Evolutionary conservation across 768 basidiomycete species (phyloP).

Genomic region (Lactarius hengduanensis): DNA sequence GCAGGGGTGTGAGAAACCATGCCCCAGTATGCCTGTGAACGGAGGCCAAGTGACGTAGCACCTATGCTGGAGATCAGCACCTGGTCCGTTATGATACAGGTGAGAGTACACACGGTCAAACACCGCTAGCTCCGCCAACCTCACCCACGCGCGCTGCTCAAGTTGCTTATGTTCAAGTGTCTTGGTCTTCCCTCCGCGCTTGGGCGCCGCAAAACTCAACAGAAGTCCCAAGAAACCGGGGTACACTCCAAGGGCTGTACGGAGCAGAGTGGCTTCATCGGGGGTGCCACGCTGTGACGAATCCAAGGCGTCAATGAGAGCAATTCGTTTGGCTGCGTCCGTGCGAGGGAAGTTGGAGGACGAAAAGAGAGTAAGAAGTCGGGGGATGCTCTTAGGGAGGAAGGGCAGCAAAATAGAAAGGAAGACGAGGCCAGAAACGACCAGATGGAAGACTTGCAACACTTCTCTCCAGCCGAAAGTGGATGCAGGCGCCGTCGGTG

Average conservation of each 20-base stretch:
- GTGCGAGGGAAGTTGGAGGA: slow-evolving; percentile 14
- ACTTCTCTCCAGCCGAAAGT: slow-evolving; percentile 51
- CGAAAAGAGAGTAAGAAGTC: neutral
- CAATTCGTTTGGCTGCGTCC: slow-evolving; percentile 29
- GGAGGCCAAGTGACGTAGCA: slow-evolving; percentile 37
- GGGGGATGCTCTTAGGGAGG: slow-evolving; percentile 36
- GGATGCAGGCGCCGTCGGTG: slow-evolving; percentile 21
- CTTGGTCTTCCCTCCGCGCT: slow-evolving; percentile 32
- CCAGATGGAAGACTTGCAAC: slow-evolving; percentile 63
- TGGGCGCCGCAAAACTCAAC: slow-evolving; percentile 32
- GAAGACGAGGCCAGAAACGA: slow-evolving; percentile 64
- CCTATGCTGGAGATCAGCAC: slow-evolving; percentile 30
- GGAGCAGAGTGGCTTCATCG: slow-evolving; percentile 42
- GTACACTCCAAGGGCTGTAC: slow-evolving; percentile 41
- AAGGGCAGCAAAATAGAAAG: slow-evolving; percentile 52
- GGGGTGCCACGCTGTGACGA: slow-evolving; percentile 36
- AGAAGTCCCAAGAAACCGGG: slow-evolving; percentile 41
- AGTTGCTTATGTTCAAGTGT: slow-evolving; percentile 42
- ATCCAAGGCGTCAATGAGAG: slow-evolving; percentile 38
- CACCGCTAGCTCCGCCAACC: slow-evolving; percentile 48
- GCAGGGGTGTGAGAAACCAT: slow-evolving; percentile 45
- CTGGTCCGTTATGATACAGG: neutral
- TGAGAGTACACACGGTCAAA: slow-evolving; percentile 37
- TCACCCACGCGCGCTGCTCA: slow-evolving; percentile 50
- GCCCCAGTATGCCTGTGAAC: slow-evolving; percentile 55